A percentile compares a stretch with the other conserved stretches of the same genome.
Conservation (phyloP, 2,329 filamentous ascomycete genomes). For the Hypoxylon sp. region DNA sequence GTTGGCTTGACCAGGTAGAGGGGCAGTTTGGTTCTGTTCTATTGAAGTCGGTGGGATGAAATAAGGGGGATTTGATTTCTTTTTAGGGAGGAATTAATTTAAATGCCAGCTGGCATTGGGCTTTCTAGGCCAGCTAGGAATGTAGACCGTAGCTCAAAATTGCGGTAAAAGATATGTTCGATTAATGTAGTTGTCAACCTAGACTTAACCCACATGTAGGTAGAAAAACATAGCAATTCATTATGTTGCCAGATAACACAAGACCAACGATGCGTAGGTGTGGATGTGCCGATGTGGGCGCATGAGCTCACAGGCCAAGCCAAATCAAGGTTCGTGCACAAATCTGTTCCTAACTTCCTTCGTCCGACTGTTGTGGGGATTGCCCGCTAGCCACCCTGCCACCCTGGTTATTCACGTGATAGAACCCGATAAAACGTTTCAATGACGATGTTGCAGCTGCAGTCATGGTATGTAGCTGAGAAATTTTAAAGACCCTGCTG, state of each 20-base stretch:
- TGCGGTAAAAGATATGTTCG: constrained; percentile 15
- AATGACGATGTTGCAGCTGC: constrained; percentile 21
- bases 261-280: constrained; percentile 21
- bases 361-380: background rate
- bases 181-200: constrained; percentile 13
- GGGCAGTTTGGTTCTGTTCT: constrained; percentile 19
- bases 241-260: constrained; percentile 40
- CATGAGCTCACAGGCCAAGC: constrained; percentile 35
- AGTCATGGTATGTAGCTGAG: too few relatives aligned
- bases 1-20: constrained; percentile 42
- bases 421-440: background rate
- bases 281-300: constrained; percentile 15
- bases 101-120: constrained; percentile 47
- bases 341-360: constrained; percentile 34
- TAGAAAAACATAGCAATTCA: constrained; percentile 23
- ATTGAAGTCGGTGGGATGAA: constrained; percentile 35
- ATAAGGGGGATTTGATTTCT: constrained; percentile 42
- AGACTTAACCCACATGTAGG: constrained; percentile 18
- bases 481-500: too few relatives aligned
- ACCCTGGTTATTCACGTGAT: constrained; percentile 34
- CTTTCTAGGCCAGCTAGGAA: constrained; percentile 47
- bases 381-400: constrained; percentile 4
- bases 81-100: constrained; percentile 31
- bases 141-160: constrained; percentile 21
- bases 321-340: constrained; percentile 29